Percentiles rank a stretch among this genome's conserved stretches.
phyloP scores from a whole-genome alignment of 768 basidiomycete genomes.

The Naganishia vishniacii region DNA sequence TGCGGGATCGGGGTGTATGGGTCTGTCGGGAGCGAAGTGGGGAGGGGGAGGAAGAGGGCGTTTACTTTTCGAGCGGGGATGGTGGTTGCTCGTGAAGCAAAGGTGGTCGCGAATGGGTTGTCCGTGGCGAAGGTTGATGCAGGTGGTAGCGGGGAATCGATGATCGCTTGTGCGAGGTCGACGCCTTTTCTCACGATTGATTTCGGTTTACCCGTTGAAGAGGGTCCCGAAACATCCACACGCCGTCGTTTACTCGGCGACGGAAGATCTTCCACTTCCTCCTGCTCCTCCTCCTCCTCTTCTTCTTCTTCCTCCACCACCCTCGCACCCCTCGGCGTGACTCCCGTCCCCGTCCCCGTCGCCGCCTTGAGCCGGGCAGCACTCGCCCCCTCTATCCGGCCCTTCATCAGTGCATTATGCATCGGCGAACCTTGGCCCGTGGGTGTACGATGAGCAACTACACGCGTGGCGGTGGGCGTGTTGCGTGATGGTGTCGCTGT shows the following conservation, averaged over 20 bases:
- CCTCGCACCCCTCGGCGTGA: no score
- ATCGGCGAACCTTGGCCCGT: conserved; percentile 14
- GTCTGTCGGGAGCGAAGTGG: neutral
- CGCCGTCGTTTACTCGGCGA: conserved; percentile 12
- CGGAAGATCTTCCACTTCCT: neutral
- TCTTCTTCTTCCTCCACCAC: neutral
- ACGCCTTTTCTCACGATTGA: conserved; percentile 3
- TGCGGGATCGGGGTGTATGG: neutral
- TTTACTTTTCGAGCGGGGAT: conserved; percentile 1
- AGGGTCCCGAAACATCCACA: neutral
- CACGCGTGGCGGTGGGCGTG: no score
- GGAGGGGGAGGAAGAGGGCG: neutral
- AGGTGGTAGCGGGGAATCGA: neutral
- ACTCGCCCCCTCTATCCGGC: neutral
- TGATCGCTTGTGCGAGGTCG: conserved; percentile 1
- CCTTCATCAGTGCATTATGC: conserved; percentile 15
- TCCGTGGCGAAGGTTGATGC: neutral
- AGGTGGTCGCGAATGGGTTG: neutral
- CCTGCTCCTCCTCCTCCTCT: conserved; percentile 3
- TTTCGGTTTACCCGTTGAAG: neutral
- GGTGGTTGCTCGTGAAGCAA: neutral
- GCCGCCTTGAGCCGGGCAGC: neutral
- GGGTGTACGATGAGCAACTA: neutral
- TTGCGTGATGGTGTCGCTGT: no score
- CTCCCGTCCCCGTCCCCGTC: no score